Conservation (phyloP, 2,329 filamentous ascomycete species). For the Talaromyces sp. region DNA sequence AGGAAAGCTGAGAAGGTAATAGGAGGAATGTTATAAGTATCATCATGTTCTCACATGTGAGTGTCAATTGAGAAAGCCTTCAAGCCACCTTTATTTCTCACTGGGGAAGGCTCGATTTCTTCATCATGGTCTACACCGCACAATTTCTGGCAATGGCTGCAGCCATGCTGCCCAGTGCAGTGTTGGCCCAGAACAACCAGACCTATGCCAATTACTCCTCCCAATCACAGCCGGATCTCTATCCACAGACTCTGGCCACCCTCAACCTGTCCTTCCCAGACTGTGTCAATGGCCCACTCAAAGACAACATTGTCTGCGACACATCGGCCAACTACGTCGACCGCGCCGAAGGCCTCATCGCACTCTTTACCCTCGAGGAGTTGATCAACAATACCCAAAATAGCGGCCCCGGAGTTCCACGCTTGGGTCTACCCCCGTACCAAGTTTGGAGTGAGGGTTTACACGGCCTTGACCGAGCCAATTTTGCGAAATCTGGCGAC, state of each 20-base stretch:
- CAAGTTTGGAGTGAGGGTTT: conserved; percentile 59
- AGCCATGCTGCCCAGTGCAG: conserved; percentile 8
- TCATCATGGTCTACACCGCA: neutral
- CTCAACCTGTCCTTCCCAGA: conserved; percentile 42
- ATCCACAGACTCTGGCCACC: conserved; percentile 2
- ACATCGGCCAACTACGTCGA: conserved; percentile 34
- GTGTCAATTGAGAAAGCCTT: neutral
- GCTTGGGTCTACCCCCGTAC: conserved; percentile 57
- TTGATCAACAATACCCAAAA: conserved; percentile 52
- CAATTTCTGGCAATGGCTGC: neutral
- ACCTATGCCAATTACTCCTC: conserved; percentile 16
- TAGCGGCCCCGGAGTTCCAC: conserved; percentile 47
- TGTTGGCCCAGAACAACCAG: conserved; percentile 13
- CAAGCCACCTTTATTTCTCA: neutral
- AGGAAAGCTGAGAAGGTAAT: neutral
- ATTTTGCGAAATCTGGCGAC: conserved; percentile 49
- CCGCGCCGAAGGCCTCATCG: conserved; percentile 47
- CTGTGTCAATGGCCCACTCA: conserved; percentile 48
- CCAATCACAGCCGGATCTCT: conserved; percentile 13
- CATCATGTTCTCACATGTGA: neutral
- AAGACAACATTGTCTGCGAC: conserved; percentile 50
- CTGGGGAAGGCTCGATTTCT: neutral
- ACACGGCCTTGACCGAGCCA: conserved; percentile 60
- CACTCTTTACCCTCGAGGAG: conserved; percentile 49
- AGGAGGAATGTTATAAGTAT: neutral